Evolutionary conservation across 352 stramenopile species (phyloP), one percentile per base, ranked within the genome.

Genomic region (Blastocystis sp.): DNA sequence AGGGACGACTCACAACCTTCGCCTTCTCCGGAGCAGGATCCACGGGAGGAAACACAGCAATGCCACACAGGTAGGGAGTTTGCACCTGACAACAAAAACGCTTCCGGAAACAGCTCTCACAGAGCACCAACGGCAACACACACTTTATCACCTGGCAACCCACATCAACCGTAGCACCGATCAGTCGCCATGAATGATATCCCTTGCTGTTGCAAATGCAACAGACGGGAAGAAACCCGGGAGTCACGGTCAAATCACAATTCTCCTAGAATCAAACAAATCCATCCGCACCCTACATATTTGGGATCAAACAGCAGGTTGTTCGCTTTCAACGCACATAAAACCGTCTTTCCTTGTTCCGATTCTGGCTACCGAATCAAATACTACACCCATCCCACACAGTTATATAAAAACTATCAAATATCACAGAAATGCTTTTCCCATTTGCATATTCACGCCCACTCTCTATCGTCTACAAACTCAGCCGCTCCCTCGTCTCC

Each of bases 11-110:
- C 32, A 14, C 18, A 63, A 24, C 8, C n/a, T 34, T 34, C 21
- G n/a, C 18, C 53, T 63, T 63, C 53, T 63, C 27, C 16, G 29
- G 16, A 1, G 61, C 14, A 27, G 18, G 29, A 11, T 73, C 61
- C 16, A 73, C 34, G 6, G 9, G 1, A 24, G 29, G 61, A n/a
- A 51, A 73, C 29, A 73, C 61, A 27, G 61, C 61, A 7, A 73
- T 73, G n/a, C 38, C 38, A 73, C 61, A 73, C 34, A 73, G 29
- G 32, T 73, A 73, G 18, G 21, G 61, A 29, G 61, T 73, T 73
- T 73, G 61, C 16, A 27, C 27, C 40, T 73, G 61, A 27, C 29
- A 48, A 27, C 32, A 73, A 27, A 73, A 73, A 8, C 61, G 29
- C 36, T 73, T 73, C 8, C 61, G 36, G 21, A 51, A 73, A 27